A percentile compares a stretch with the other conserved stretches of the same genome.
phyloP scores from a whole-genome alignment of 2,329 filamentous ascomycete species.

The Aspergillus sp. region DNA sequence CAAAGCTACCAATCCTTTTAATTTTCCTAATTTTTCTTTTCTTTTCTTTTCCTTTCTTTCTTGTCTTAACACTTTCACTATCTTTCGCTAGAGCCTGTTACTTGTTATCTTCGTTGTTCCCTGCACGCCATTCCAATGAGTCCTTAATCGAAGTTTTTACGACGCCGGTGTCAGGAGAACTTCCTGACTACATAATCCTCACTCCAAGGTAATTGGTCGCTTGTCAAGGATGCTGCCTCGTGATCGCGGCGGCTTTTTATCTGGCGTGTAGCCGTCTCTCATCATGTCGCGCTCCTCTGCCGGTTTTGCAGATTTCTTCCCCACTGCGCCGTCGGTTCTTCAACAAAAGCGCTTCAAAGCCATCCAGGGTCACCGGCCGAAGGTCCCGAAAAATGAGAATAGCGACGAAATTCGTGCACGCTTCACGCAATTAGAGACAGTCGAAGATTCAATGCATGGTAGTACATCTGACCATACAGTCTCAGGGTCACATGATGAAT shows the following conservation, averaged over 20 bases:
- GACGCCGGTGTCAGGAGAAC: constrained; percentile 10
- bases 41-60: background rate
- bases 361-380: constrained; percentile 53
- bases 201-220: constrained; percentile 11
- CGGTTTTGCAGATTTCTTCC: constrained; percentile 81
- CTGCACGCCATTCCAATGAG: background rate
- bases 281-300: constrained; percentile 73
- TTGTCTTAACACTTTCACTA: background rate
- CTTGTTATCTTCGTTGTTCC: background rate
- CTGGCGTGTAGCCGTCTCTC: constrained; percentile 38
- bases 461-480: constrained; percentile 8
- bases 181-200: constrained; percentile 15
- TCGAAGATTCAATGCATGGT: constrained; percentile 9
- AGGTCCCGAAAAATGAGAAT: constrained; percentile 29
- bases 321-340: constrained; percentile 61
- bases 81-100: background rate
- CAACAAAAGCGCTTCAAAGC: constrained; percentile 40
- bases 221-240: constrained; percentile 35
- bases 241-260: constrained; percentile 23
- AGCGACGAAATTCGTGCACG: constrained; percentile 8
- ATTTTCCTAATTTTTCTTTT: background rate
- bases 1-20: background rate
- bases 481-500: constrained; percentile 8
- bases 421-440: constrained; percentile 5
- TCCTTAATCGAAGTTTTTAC: background rate